Evolutionary conservation across 495 filamentous ascomycete genomes (phyloP), one percentile per base, ranked within the genome.

Genomic region (Daldinia bambusicola): DNA sequence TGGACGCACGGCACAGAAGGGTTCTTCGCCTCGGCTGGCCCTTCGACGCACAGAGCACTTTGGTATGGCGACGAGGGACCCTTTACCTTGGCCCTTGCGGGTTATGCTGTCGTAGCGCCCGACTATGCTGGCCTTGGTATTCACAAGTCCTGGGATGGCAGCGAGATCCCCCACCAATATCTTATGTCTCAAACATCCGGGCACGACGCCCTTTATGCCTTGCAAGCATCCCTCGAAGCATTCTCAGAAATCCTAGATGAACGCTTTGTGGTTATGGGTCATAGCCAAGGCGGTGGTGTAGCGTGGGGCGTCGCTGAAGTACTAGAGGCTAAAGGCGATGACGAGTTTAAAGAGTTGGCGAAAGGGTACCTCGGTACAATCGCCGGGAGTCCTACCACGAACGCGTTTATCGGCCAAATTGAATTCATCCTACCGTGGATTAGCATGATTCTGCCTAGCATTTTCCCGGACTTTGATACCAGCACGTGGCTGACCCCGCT

Each of bases 101-200:
- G 87, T 12, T 87, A 84, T 64, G 85, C 81, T 14, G 86, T 88
- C 6, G 78, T 89, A n/a, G 85, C 81, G 0, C 77, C 87, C 2
- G 87, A 89, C 68, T 88, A 86, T 68, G 84, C 83, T 5, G 87
- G 87, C 1, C 79, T 87, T 0, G 87, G 87, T 32, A 78, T 88
- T 34, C 69, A 65, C 36, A 77, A 69, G n/a, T 71, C 69, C 16
- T 72, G 75, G 58, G 71, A 79, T 40, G 81, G 79, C 10, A 77
- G 74, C 38, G 53, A 67, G 6, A 80, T 84, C 51, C 66, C 65
- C 18, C 84, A 87, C 73, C 76, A 81, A 55, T 85, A 80, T 38
- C 67, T 75, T 1, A 75, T 79, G n/a, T 63, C 71, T 22, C 75
- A 77, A 0, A 72, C 75, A 12, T 69, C 76, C 20, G 84, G 83